These are phyloP conservation scores for Catenaria anguillulae DNA, from an alignment of 371 early-diverging fungal species.

Conservation along the genomic window DNA sequence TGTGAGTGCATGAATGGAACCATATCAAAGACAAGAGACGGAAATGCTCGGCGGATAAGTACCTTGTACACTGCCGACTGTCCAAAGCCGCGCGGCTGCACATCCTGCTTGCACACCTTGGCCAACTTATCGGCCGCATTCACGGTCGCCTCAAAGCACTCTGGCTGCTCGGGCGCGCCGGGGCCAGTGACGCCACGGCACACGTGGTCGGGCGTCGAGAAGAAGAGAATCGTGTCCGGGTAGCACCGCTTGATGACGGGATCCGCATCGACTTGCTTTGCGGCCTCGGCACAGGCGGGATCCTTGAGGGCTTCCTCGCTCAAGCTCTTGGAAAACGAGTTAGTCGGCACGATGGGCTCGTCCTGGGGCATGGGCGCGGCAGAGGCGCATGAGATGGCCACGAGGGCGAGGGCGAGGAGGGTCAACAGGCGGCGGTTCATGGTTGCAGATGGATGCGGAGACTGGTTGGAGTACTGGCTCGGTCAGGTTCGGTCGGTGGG, in stretches of 20 bases:
- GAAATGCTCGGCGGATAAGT: too few relatives aligned
- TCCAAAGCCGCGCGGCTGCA: not conserved
- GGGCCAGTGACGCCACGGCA: not conserved
- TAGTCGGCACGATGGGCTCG: not conserved
- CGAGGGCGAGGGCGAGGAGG: too few relatives aligned
- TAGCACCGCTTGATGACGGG: not conserved
- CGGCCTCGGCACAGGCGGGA: not conserved
- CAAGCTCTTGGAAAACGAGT: not conserved
- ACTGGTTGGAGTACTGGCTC: too few relatives aligned
- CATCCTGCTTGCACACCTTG: not conserved
- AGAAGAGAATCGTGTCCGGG: not conserved
- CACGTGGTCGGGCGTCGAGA: not conserved
- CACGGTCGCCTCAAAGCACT: not conserved
- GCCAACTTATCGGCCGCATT: not conserved
- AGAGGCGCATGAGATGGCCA: too few relatives aligned
- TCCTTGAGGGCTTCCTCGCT: not conserved
- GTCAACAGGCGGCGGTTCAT: too few relatives aligned
- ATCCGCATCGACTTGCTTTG: not conserved
- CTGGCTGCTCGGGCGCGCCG: not conserved
- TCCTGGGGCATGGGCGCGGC: too few relatives aligned
- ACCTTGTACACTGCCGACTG: not conserved
- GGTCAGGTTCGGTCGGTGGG: too few relatives aligned
- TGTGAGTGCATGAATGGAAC: too few relatives aligned
- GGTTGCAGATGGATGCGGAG: too few relatives aligned
- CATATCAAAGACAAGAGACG: too few relatives aligned